Conservation (phyloP, 73 alveolate genomes). For the Blepharisma stoltei region DNA sequence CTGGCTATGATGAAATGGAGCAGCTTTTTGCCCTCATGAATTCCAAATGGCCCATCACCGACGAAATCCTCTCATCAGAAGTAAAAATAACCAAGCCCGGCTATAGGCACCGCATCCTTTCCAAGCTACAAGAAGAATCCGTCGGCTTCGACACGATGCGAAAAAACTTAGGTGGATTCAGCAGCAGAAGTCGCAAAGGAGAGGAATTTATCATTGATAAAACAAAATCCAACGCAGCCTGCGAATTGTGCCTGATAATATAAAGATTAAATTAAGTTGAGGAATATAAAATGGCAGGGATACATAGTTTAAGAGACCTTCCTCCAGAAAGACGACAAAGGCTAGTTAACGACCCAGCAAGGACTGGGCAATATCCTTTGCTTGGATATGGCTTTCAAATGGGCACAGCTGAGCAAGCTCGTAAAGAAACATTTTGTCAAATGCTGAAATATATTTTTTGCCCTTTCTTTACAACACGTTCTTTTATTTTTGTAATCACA, state of each 20-base stretch:
- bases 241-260: background rate
- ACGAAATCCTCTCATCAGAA: background rate
- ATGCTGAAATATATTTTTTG: constrained; percentile 14
- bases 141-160: constrained; percentile 2
- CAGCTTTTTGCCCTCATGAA: constrained; percentile 16
- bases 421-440: constrained; percentile 26
- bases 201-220: constrained; percentile 17
- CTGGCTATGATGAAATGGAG: constrained; percentile 21
- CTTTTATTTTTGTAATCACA: constrained; percentile 26
- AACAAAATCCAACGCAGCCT: background rate
- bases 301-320: too few species aligned
- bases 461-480: constrained; percentile 1
- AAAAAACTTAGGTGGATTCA: background rate
- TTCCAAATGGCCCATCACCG: background rate
- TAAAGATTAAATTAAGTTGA: background rate
- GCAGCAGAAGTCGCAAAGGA: background rate
- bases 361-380: constrained; percentile 2
- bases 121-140: background rate
- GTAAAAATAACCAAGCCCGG: background rate
- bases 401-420: constrained; percentile 26
- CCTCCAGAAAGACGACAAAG: background rate
- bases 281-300: too few species aligned
- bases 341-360: constrained; percentile 11
- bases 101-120: background rate
- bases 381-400: constrained; percentile 29